phyloP scores from a whole-genome alignment of 2,329 filamentous ascomycete genomes.

The Samsoniella hepiali region DNA sequence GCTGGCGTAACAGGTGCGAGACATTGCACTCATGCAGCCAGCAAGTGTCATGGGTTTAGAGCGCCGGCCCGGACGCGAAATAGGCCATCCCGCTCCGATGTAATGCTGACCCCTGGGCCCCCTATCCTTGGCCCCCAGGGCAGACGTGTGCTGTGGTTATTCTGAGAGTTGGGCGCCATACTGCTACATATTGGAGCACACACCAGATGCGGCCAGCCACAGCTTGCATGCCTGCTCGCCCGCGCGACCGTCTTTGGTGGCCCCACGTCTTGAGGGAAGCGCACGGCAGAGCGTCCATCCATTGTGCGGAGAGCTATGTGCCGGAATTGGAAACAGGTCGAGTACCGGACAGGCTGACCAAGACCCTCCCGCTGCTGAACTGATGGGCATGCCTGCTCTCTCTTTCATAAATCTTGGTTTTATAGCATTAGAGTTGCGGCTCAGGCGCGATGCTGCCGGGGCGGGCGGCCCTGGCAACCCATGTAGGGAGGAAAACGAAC shows the following conservation, averaged over 20 bases:
- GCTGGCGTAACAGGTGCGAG: slow-evolving; percentile 3
- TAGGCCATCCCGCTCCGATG: slow-evolving; percentile 2
- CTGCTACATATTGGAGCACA: background rate
- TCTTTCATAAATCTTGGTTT: background rate
- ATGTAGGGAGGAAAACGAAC: too few species aligned
- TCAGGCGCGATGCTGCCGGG: background rate
- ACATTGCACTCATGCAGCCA: background rate
- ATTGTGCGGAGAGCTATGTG: slow-evolving; percentile 3
- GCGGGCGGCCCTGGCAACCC: background rate
- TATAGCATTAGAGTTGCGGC: background rate
- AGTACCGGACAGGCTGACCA: background rate
- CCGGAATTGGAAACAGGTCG: slow-evolving; percentile 8
- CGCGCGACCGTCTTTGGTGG: background rate
- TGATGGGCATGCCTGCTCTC: background rate
- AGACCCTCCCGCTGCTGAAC: background rate
- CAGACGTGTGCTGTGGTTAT: background rate
- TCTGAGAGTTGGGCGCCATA: background rate
- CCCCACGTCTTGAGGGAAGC: background rate
- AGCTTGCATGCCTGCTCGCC: background rate
- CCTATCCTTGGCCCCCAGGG: background rate
- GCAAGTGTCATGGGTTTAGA: background rate
- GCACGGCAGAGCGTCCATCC: background rate
- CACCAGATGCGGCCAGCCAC: background rate
- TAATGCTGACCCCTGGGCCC: background rate
- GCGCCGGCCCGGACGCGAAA: background rate